These are phyloP conservation scores for Penicillium expansum DNA, from an alignment of 2,329 filamentous ascomycete species.

Conservation along the genomic window DNA sequence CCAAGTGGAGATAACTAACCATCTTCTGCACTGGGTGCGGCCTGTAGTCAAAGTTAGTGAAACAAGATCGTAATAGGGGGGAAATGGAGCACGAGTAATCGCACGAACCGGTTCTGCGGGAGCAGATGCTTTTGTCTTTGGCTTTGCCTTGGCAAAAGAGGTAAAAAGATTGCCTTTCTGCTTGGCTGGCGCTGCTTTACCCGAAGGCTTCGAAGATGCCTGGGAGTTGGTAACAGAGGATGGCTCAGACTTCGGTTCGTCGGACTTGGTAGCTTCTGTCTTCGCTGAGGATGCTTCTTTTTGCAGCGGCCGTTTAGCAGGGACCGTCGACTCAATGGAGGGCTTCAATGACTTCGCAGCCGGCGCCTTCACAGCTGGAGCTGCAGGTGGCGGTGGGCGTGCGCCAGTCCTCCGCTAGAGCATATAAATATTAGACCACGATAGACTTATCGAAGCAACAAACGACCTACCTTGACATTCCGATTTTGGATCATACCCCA, in stretches of 20 bases:
- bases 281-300: constrained; percentile 25
- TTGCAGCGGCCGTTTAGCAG: constrained; percentile 42
- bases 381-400: constrained; percentile 36
- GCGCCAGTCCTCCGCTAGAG: constrained; percentile 48
- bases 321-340: constrained; percentile 32
- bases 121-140: constrained; percentile 52
- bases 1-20: constrained; percentile 34
- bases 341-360: constrained; percentile 19
- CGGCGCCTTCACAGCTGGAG: constrained; percentile 31
- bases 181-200: constrained; percentile 51
- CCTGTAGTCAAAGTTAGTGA: neutral
- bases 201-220: constrained; percentile 34
- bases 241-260: constrained; percentile 21
- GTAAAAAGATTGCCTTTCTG: constrained; percentile 69
- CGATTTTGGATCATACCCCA: constrained; percentile 76
- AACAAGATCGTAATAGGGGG: neutral
- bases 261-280: constrained; percentile 21
- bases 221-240: constrained; percentile 26
- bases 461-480: constrained; percentile 54
- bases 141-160: constrained; percentile 70
- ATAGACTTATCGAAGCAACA: neutral
- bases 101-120: constrained; percentile 34
- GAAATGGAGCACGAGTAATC: neutral
- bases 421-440: constrained; percentile 1
- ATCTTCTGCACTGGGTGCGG: constrained; percentile 43